Evolutionary conservation across 768 basidiomycete genomes (phyloP), one percentile per base, ranked within the genome.

Genomic region (Chalciporus sphaerocephalus): DNA sequence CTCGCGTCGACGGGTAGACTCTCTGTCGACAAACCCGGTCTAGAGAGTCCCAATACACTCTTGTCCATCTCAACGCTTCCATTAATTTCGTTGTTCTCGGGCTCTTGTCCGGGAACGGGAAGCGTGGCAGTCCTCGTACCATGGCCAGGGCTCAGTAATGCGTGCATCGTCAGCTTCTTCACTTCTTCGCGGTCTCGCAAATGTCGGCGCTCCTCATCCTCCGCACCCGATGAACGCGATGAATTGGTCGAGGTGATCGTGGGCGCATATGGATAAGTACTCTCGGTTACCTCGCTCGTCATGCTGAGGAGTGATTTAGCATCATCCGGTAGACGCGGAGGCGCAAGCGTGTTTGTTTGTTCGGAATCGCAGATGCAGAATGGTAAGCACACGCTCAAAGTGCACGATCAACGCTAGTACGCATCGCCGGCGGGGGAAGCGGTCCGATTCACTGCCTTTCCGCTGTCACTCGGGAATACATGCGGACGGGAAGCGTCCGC

Each of bases 11-110:
- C 37, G 10, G 76, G 76, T 9, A 87, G 69, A 48, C 79, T 80
- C 69, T 89, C 87, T 6, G 90, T 91, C 11, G 85, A 87, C 41
- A 78, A 74, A 10, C 76, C 82, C 13, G 92, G 87, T 38, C 91
- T 78, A 18, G 81, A 85, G 64, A 92, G 83, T 15, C 71, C 72
- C 54, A 85, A 68, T 28, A 93, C 91, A 13, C 85, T 86, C 6
- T 80, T 81, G 58, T 90, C 86, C 75, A 83, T 78, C 57, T 86
- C 55, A 30, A 25, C 38, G 3, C 38, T 47, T 11, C 47, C 50
- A 8, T 34, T 5, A 6, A 17, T 23, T 10, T 46, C 44, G 22
- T 42, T 48, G 15, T 42, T 23, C 23, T 52, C 46, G 0, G 18
- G n/a, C 12, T 45, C 44, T 6, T 43, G 40, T 12, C 46, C 47